Evolutionary conservation across 1,284 basidiomycete species (phyloP).

Genomic region (Trametes pubescens): DNA sequence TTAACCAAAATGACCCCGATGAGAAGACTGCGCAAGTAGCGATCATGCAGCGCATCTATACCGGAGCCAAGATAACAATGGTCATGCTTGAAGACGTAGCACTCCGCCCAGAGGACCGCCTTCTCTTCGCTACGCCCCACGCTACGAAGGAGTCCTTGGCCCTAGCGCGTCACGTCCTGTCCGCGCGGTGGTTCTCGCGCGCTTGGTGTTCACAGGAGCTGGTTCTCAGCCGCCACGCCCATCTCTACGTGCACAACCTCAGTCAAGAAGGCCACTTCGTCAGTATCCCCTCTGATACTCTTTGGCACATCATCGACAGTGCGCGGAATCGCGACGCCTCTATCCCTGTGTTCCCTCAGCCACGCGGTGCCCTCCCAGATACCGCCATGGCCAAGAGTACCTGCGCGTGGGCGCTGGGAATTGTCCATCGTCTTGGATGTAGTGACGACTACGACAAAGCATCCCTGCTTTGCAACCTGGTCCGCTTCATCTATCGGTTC

Average conservation of each 20-base stretch:
- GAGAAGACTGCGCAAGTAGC: slow-evolving; percentile 29
- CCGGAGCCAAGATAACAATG: slow-evolving; percentile 17
- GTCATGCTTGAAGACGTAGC: slow-evolving; percentile 27
- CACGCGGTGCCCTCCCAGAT: slow-evolving; percentile 20
- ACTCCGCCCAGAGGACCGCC: slow-evolving; percentile 8
- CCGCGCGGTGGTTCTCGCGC: slow-evolving; percentile 30
- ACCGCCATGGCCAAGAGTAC: slow-evolving; percentile 6
- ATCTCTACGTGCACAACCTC: slow-evolving; percentile 24
- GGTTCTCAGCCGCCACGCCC: slow-evolving; percentile 23
- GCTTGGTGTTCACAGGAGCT: slow-evolving; percentile 33
- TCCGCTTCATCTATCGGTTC: slow-evolving; percentile 24
- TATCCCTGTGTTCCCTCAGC: slow-evolving; percentile 19
- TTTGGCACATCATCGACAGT: slow-evolving; percentile 26
- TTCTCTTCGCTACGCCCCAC: not conserved
- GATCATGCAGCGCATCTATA: slow-evolving; percentile 28
- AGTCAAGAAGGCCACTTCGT: not conserved
- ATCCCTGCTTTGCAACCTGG: slow-evolving; percentile 26
- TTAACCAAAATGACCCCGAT: slow-evolving; percentile 16
- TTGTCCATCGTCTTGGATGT: slow-evolving; percentile 28
- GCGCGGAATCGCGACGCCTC: slow-evolving; percentile 19
- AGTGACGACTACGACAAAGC: slow-evolving; percentile 31
- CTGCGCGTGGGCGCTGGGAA: slow-evolving; percentile 23
- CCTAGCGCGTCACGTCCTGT: slow-evolving; percentile 14
- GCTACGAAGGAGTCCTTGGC: not conserved
- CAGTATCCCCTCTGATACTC: slow-evolving; percentile 9